A percentile compares a stretch with the other conserved stretches of the same genome.
These are phyloP conservation scores for Closterium sp. DNA, from an alignment of 139 green algal genomes.

Conservation along the genomic window DNA sequence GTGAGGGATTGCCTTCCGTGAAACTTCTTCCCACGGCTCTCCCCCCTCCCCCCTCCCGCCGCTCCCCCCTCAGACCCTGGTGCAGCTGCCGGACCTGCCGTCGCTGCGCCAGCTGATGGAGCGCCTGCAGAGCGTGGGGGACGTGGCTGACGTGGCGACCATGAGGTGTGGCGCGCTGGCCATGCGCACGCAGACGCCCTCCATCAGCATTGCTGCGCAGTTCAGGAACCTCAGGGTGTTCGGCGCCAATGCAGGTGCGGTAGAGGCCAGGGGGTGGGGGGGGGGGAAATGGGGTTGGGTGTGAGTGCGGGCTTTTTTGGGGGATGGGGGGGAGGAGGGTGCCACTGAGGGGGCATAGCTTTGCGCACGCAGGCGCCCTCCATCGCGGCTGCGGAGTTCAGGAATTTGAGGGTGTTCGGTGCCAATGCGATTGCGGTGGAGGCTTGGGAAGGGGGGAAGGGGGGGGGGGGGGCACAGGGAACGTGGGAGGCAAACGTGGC, in stretches of 20 bases:
- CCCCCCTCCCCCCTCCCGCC: not conserved
- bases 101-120: constrained; percentile 33
- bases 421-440: no score
- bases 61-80: constrained; percentile 18
- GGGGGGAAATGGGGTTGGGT: no score
- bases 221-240: constrained; percentile 26
- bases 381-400: not conserved
- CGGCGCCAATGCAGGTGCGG: not conserved
- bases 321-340: not conserved
- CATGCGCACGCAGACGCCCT: constrained; percentile 36
- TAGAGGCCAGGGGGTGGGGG: constrained; percentile 19
- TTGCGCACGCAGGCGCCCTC: not conserved
- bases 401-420: not conserved
- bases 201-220: constrained; percentile 43
- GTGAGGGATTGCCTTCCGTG: no score
- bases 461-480: no score
- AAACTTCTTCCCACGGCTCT: not conserved
- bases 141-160: constrained; percentile 42
- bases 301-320: no score
- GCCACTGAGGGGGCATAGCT: not conserved
- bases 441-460: no score
- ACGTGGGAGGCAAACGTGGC: no score
- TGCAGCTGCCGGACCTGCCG: constrained; percentile 33
- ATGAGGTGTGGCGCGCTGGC: constrained; percentile 20
- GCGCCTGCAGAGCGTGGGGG: constrained; percentile 44